Percentiles rank a stretch among this genome's conserved stretches.
These are phyloP conservation scores for Talaromyces nanjingensis DNA, from an alignment of 495 filamentous ascomycete species.

Conservation along the genomic window DNA sequence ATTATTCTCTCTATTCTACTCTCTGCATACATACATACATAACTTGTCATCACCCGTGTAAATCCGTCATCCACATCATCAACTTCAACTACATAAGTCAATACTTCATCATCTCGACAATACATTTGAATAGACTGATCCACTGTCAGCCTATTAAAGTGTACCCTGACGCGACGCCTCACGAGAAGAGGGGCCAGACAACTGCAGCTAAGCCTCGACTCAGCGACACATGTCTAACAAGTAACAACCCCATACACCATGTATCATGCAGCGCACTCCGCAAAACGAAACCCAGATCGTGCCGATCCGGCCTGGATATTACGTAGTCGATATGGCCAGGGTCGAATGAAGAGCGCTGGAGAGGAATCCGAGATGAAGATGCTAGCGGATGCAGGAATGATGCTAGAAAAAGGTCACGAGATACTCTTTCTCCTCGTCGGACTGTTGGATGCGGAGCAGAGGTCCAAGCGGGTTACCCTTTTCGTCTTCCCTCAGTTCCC, in stretches of 20 bases:
- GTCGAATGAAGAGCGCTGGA: background rate
- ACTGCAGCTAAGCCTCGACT: background rate
- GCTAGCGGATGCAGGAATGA: background rate
- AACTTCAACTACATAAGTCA: background rate
- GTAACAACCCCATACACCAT: background rate
- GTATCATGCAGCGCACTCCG: background rate
- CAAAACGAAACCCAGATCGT: background rate
- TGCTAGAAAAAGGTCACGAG: background rate
- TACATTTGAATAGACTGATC: background rate
- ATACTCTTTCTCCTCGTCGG: background rate
- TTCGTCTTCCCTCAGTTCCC: background rate
- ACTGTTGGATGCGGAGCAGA: background rate
- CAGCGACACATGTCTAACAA: background rate
- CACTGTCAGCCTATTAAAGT: background rate
- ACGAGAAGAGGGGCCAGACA: background rate
- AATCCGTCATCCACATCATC: background rate
- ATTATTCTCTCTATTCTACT: background rate
- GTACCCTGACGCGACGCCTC: background rate
- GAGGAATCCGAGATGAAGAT: background rate
- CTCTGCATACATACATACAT: background rate
- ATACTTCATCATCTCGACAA: background rate
- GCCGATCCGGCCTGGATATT: background rate
- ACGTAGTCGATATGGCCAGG: background rate
- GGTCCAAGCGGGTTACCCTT: background rate
- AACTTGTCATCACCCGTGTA: background rate